phyloP scores from a whole-genome alignment of 148 eudicot genomes.

The Mesembryanthemum crystallinum region DNA sequence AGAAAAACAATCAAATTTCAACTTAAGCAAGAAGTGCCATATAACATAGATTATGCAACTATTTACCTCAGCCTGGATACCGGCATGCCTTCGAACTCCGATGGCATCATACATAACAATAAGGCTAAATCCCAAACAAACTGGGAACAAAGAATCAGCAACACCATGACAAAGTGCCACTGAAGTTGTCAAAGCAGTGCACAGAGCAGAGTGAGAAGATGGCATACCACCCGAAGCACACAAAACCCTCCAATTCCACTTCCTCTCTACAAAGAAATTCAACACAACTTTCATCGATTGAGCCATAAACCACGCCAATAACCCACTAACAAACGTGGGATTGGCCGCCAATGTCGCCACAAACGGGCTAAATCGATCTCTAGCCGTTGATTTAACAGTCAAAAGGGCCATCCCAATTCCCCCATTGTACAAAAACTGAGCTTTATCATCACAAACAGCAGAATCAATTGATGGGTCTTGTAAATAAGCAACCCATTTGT shows the following conservation, averaged over 20 bases:
- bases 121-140: constrained; percentile 82
- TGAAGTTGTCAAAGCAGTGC: constrained; percentile 79
- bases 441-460: constrained; percentile 5
- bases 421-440: constrained; percentile 41
- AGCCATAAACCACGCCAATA: constrained; percentile 62
- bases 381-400: constrained; percentile 63
- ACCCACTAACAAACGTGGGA: constrained; percentile 72
- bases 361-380: constrained; percentile 56
- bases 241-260: constrained; percentile 66
- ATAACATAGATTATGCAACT: neutral
- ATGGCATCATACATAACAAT: constrained; percentile 97
- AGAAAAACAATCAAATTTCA: neutral
- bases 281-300: constrained; percentile 63
- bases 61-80: constrained; percentile 90
- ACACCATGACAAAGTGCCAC: constrained; percentile 87
- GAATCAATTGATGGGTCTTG: constrained; percentile 19
- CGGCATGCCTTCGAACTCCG: constrained; percentile 91
- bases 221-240: constrained; percentile 97
- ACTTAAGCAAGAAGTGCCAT: neutral
- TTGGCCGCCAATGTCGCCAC: constrained; percentile 66
- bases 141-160: constrained; percentile 81
- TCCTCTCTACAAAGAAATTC: constrained; percentile 72
- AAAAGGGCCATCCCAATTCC: constrained; percentile 56
- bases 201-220: constrained; percentile 85
- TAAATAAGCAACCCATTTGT: constrained; percentile 28